Base-by-base conservation (phyloP, 495 filamentous ascomycete species). In the Sporormia fimetaria region DNA sequence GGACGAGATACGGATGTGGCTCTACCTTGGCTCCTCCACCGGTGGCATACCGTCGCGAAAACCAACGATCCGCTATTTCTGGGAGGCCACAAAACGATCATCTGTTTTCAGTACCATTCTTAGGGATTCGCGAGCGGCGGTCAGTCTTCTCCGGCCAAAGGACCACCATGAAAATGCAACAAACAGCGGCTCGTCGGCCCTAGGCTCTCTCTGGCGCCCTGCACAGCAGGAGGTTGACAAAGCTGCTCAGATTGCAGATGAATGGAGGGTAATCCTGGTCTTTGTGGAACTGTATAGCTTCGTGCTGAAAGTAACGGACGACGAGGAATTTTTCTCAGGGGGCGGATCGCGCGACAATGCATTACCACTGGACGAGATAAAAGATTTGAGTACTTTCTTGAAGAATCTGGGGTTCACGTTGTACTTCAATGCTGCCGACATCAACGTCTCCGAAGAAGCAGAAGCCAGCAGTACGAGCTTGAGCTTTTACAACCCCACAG, bases 211-310 rank as follows among this genome's bases (percentile, higher is more conserved):
- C 12, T 49, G 47, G 43, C 37, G 56, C 24, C 21, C 37, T 3
- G 40, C 54, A 4, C 20, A 29, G 12, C 45, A 45, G 15, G 30
- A 37, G 12, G 14, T 14, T 8, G 37, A 44, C 14, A 37, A 44
- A 12, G 50, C 36, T 0, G 33, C 60, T 7, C 6, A 38, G 29
- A 8, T 50, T 51, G 74, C 79, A 29, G 74, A 79, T 42, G 82
- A 95, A 57, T 96, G 92, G 92, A 77, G 78, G 10, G 78, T 88
- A 1, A 75, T 94, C 23, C 67, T 96, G 0, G 69, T 96, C 1
- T 99, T 96, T 55, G 68, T 99, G 18, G 90, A 96, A 52, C 71
- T 96, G 8, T 99, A 94, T 59, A 83, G 79, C 9, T 95, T 96
- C 56, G 69, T 94, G 4, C 65, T 96, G 22, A 80, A 87, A 50